Base-by-base conservation (phyloP, 2,329 filamentous ascomycete genomes). In the Huntiella abstrusa region DNA sequence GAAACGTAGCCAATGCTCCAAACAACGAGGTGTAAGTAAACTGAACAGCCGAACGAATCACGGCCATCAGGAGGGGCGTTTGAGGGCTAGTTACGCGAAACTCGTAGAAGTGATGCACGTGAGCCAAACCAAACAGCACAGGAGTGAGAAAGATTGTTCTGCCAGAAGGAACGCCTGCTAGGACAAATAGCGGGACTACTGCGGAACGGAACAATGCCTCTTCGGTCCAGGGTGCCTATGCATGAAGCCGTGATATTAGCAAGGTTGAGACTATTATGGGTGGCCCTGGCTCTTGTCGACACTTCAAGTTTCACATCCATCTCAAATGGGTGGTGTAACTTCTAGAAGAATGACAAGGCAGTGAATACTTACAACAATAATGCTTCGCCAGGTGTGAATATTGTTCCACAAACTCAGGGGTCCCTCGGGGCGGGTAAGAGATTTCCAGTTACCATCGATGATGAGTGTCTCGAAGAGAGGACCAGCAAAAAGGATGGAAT, bases 101-200 rank as follows among this genome's bases (percentile, higher is more conserved):
- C 63, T 96, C 91, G 65, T 94, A 93, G 60, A 93, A 85, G 63
- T 98, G 91, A 62, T 98, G 88, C 41, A 93, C 63, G 63, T 98
- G 91, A 5, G 91, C 87, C 39, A 94, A 76, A 44, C 88, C 88
- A 58, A 96, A 96, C 59, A 94, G 80, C 8, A 95, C 65, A 5
- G 88, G 88, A 1, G 84, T 83, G 8, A 84, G 64, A 62, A 93
- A 85, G 56, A 93, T 73, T 52, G 83, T 85, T 36, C 65, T 65
- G 2, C 56, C 52, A 22, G 68, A 56, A 38, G 70, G 68, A 43
- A 75, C 65, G 39, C 70, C 71, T 15, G 85, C 77, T 43, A 86
- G 66, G 28, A 95, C 65, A 57, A 95, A 79, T 8, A 95, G 69
- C 2, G 88, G 83, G 35, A 95, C 71, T 45, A 87, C 78, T 53